Evolutionary conservation across 1,139 yeast species (phyloP).

Genomic region (Suhomyces anneliseae): DNA sequence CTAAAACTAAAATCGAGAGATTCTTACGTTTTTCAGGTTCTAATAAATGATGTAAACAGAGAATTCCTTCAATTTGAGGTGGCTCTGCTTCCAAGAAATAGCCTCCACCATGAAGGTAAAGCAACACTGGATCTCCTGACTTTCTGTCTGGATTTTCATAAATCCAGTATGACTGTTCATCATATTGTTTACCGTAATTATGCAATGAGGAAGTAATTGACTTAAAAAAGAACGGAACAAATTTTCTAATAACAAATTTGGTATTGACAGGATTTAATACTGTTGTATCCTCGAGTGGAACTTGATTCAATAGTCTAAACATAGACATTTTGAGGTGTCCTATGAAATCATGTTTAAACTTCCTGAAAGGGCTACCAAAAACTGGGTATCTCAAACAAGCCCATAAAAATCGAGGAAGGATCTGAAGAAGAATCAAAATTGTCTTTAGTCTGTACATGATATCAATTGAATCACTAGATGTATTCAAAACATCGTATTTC

Average conservation of each 20-base stretch:
- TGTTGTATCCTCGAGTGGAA: slow-evolving; percentile 2
- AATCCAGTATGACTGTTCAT: slow-evolving; percentile 39
- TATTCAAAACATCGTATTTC: too few species aligned
- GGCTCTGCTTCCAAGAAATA: slow-evolving; percentile 37
- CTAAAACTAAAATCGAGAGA: slow-evolving; percentile 36
- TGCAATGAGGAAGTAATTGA: slow-evolving; percentile 17
- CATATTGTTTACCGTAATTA: slow-evolving; percentile 36
- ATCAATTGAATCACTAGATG: too few species aligned
- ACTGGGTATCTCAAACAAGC: not conserved
- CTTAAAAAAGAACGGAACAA: slow-evolving; percentile 7
- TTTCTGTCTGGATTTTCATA: slow-evolving; percentile 30
- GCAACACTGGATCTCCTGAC: slow-evolving; percentile 35
- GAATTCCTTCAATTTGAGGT: slow-evolving; percentile 32
- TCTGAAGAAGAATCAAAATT: too few species aligned
- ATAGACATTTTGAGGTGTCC: slow-evolving; percentile 1
- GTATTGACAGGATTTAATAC: not conserved
- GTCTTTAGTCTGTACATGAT: not conserved
- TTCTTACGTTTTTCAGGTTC: slow-evolving; percentile 25
- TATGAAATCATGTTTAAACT: slow-evolving; percentile 1
- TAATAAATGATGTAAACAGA: slow-evolving; percentile 32
- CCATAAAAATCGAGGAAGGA: not conserved
- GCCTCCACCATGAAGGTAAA: slow-evolving; percentile 48
- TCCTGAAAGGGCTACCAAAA: slow-evolving; percentile 5
- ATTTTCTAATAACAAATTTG: slow-evolving; percentile 7
- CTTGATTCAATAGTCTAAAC: not conserved